Conservation (phyloP, 1,139 yeast genomes). For the Taphrina wiesneri region DNA sequence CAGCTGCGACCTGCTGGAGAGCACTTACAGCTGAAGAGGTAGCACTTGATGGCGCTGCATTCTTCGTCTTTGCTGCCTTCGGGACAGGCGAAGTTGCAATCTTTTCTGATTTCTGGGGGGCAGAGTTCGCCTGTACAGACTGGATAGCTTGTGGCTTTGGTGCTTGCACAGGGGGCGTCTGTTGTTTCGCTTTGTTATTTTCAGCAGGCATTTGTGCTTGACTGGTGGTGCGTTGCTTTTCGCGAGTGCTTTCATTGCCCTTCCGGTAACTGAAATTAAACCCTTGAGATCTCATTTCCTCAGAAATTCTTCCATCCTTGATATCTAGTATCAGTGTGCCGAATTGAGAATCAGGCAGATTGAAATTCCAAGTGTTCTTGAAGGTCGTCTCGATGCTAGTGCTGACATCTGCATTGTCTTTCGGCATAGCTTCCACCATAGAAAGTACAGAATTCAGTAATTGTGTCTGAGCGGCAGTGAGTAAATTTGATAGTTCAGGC, state of each 20-base stretch:
- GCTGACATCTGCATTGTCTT: conserved; percentile 44
- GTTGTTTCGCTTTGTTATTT: not conserved
- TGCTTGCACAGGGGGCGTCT: conserved; percentile 5
- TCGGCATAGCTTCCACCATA: conserved; percentile 65
- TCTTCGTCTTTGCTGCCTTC: conserved; percentile 18
- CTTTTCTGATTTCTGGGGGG: not conserved
- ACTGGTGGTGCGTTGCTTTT: conserved; percentile 7
- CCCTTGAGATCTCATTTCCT: conserved; percentile 53
- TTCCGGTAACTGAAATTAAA: conserved; percentile 54
- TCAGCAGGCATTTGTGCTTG: conserved; percentile 3
- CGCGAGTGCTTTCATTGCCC: conserved; percentile 1
- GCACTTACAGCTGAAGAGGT: conserved; percentile 3
- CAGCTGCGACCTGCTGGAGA: conserved; percentile 20
- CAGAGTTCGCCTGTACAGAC: not conserved
- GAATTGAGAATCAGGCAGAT: conserved; percentile 61
- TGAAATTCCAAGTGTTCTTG: conserved; percentile 76
- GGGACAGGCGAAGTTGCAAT: conserved; percentile 28
- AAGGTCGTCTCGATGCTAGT: conserved; percentile 54
- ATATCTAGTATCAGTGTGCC: conserved; percentile 52
- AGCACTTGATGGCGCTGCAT: not conserved
- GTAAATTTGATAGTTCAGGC: conserved; percentile 52
- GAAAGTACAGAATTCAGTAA: conserved; percentile 58
- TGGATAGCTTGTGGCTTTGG: conserved; percentile 10
- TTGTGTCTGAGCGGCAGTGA: conserved; percentile 47
- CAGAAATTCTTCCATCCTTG: conserved; percentile 50